Evolutionary conservation across 163 green algal genomes (phyloP), one percentile per base, ranked within the genome.

Genomic region (Chlorella variabilis): DNA sequence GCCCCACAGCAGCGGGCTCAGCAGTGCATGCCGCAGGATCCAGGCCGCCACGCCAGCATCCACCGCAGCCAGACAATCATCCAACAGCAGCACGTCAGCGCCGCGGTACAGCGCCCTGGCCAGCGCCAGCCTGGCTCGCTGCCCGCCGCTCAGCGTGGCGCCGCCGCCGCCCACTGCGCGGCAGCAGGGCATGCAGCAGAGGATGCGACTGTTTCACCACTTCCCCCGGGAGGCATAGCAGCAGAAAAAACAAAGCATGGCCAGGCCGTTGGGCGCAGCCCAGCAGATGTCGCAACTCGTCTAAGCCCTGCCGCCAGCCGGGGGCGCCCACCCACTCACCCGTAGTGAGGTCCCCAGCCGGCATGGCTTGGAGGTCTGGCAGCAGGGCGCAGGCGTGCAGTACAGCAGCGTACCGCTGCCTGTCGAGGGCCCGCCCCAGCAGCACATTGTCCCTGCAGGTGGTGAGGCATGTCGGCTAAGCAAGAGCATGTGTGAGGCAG

Each of bases 21-120:
- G 78, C 29, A 95, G 67, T 1, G 80, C 80, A n/a, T 88, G 77
- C 17, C 83, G 61, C 65, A 88, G 21, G 13, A 90, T 73, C 68
- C 61, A 77, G 17, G 76, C 63, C 0, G 67, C 84, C 34, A 91
- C 78, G 11, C 84, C 67, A 25, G 82, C 71, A 79, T 97, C 94
- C 41, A 97, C 69, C 31, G 87, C 83, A 23, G 92, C 82, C 65
- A 97, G 79, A 3, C 93, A 83, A 75, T 95, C 89, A 70, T 96
- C 93, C 54, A 95, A 63, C 18, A 97, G 68, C n/a, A 90, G 90
- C 13, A 93, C 42, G 13, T 87, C 56, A 34, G 56, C 56, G 7
- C n/a, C 9, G 29, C 39, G 13, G 83, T 97, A 97, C 15, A 97
- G 73, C 2, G 91, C 94, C 0, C 94, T 79, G 0, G 94, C 94